Evolutionary conservation across 2,329 filamentous ascomycete species (phyloP), one percentile per base, ranked within the genome.

Genomic region (Cephalotrichum gorgonifer): DNA sequence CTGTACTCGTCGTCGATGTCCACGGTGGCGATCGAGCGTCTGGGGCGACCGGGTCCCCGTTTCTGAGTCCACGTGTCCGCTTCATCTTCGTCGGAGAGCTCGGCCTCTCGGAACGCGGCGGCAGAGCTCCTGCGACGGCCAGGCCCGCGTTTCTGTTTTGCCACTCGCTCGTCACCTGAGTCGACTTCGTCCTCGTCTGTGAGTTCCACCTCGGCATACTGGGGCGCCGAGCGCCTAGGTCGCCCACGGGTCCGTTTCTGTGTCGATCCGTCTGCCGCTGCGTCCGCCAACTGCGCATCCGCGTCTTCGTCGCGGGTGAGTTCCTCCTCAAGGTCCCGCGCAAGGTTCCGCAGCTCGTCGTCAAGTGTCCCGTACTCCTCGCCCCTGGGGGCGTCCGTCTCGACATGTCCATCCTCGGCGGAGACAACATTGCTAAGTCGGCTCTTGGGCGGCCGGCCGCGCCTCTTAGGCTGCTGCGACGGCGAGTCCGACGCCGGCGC

Each of bases 181-280:
- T 22, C 38, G 4, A 9, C 44, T 44, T n/a, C 30, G 15, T 14
- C 17, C n/a, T 22, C 12, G 26, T 25, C 6, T 4, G 25, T 17
- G 25, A 41, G 20, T 4, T 14, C 53, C 52, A 3, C 53, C 52
- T 26, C 54, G 54, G n/a, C 54, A 47, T 44, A 61, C 58, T 2
- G 54, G 58, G 5, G 58, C 56, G 20, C 60, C 5, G 59, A 59
- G 42, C 56, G 58, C 35, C 58, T 57, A 23, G 59, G 58, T 27
- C 58, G 56, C 28, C 62, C 57, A 44, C 56, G 58, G 15, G 57
- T 53, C 49, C 44, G 17, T 20, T 11, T 39, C 17, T 20, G 20
- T 20, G 17, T 9, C 17, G n/a, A n/a, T n/a, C n/a, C n/a, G n/a
- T n/a, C n/a, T n/a, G n/a, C n/a, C n/a, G n/a, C n/a, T n/a, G n/a